Percentiles rank a stretch among this genome's conserved stretches.
Conservation (phyloP, 2,329 filamentous ascomycete species). For the Pochonia chlamydosporia region DNA sequence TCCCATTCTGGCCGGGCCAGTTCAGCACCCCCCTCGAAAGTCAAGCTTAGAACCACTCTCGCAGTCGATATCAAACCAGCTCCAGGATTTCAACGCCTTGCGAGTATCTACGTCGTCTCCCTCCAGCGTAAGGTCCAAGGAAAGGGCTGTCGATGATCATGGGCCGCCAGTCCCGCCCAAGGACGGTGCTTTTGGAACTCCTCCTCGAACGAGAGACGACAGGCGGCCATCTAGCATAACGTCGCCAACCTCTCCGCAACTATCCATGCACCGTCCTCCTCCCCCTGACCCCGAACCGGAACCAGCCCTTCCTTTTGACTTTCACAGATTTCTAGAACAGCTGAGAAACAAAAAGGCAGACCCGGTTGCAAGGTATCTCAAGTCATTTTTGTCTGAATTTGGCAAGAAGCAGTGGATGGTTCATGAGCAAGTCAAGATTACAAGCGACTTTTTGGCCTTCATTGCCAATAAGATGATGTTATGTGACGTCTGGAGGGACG, state of each 20-base stretch:
- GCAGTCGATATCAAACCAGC: slow-evolving; percentile 40
- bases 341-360: slow-evolving; percentile 96
- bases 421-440: slow-evolving; percentile 98
- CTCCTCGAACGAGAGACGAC: slow-evolving; percentile 32
- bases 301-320: slow-evolving; percentile 86
- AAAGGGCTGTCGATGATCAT: slow-evolving; percentile 36
- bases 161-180: slow-evolving; percentile 56
- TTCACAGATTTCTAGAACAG: slow-evolving; percentile 94
- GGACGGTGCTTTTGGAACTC: slow-evolving; percentile 41
- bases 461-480: slow-evolving; percentile 98
- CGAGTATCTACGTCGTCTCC: slow-evolving; percentile 34
- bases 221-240: slow-evolving; percentile 20
- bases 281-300: slow-evolving; percentile 74
- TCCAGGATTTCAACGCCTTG: slow-evolving; percentile 41
- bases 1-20: slow-evolving; percentile 61
- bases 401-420: slow-evolving; percentile 99
- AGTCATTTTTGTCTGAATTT: slow-evolving; percentile 92
- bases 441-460: slow-evolving; percentile 91
- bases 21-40: slow-evolving; percentile 72
- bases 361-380: slow-evolving; percentile 89
- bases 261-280: slow-evolving; percentile 55
- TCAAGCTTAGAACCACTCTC: slow-evolving; percentile 77
- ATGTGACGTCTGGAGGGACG: slow-evolving; percentile 93
- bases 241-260: slow-evolving; percentile 39
- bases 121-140: slow-evolving; percentile 29